Percentiles rank a stretch among this genome's conserved stretches.
phyloP scores from a whole-genome alignment of 1,284 basidiomycete species.

The Pisolithus thermaeus region DNA sequence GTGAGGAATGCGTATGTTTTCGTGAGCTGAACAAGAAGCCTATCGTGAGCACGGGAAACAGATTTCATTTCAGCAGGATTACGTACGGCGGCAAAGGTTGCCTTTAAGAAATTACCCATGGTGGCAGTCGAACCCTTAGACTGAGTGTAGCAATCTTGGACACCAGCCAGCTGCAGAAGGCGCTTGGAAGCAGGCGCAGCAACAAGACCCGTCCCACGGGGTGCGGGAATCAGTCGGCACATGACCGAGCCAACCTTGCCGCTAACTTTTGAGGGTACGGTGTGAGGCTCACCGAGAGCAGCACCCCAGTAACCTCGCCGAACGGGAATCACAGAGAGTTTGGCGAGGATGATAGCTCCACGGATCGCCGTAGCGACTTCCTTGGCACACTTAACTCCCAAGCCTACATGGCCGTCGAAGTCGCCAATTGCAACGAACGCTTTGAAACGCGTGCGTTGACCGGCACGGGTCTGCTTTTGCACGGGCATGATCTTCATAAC shows the following conservation, averaged over 20 bases:
- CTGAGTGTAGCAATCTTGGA: conserved; percentile 94
- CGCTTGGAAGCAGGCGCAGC: conserved; percentile 98
- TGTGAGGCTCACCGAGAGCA: conserved; percentile 97
- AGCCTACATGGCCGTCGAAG: conserved; percentile 96
- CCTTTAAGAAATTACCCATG: conserved; percentile 99
- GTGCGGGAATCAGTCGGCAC: conserved; percentile 98
- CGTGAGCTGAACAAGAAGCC: conserved; percentile 62
- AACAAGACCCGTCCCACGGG: conserved; percentile 98
- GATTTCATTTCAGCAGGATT: background rate
- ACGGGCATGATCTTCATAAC: conserved; percentile 99
- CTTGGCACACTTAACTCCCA: conserved; percentile 99
- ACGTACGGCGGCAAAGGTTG: conserved; percentile 90
- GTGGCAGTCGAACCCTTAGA: conserved; percentile 98
- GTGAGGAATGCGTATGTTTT: conserved; percentile 98
- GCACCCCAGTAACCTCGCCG: conserved; percentile 99
- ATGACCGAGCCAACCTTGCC: conserved; percentile 99
- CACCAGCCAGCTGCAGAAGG: conserved; percentile 95
- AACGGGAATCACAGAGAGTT: conserved; percentile 93
- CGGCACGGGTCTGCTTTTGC: conserved; percentile 99
- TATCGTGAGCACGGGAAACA: conserved; percentile 1
- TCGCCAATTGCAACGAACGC: conserved; percentile 99
- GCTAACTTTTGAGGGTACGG: conserved; percentile 96
- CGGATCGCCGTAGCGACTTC: conserved; percentile 99
- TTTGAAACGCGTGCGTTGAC: conserved; percentile 99
- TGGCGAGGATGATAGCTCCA: conserved; percentile 96